phyloP scores from a whole-genome alignment of 2,329 filamentous ascomycete species.

The Coniella lustricola region DNA sequence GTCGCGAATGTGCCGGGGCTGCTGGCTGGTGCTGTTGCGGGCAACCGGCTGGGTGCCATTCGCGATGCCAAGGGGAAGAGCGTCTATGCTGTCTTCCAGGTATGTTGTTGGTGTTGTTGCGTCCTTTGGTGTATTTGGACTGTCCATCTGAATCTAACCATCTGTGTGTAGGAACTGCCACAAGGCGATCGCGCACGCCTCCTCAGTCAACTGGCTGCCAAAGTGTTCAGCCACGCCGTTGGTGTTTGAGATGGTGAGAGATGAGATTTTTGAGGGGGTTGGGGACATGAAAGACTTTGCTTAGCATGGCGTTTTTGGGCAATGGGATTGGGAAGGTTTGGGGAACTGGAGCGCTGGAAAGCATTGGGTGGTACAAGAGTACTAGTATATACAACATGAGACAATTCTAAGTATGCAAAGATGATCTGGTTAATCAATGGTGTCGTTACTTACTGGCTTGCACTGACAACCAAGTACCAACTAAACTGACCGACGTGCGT shows the following conservation, averaged over 20 bases:
- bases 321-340: background rate
- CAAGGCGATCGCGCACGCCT: constrained; percentile 74
- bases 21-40: constrained; percentile 83
- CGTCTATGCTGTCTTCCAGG: constrained; percentile 81
- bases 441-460: too few species aligned
- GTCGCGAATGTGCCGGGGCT: constrained; percentile 86
- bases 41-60: constrained; percentile 84
- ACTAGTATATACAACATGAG: too few species aligned
- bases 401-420: too few species aligned
- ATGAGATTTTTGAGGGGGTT: too few species aligned
- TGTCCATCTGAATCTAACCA: background rate
- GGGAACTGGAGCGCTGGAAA: too few species aligned
- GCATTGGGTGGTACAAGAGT: too few species aligned
- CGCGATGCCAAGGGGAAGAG: constrained; percentile 90
- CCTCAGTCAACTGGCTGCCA: constrained; percentile 75
- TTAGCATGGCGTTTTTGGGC: constrained; percentile 15
- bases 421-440: too few species aligned
- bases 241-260: constrained; percentile 34
- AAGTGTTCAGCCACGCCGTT: constrained; percentile 76
- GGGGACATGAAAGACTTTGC: background rate
- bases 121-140: background rate
- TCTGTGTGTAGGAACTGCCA: constrained; percentile 60
- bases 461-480: too few species aligned
- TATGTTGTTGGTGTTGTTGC: constrained; percentile 25
- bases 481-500: too few species aligned